Conservation (phyloP, 805 yeast genomes). For the Kodamaea lidongshanica region DNA sequence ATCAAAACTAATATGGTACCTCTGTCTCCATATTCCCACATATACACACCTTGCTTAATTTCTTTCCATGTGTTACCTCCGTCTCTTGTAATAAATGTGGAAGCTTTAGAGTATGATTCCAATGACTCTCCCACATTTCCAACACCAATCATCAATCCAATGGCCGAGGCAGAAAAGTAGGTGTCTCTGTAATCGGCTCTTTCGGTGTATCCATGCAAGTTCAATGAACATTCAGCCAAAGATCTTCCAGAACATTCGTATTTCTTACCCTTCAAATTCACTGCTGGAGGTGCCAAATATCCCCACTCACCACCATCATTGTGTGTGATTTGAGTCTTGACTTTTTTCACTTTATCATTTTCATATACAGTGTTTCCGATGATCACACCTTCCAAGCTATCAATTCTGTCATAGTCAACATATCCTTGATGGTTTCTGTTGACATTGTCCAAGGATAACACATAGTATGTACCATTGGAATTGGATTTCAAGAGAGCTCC, state of each 20-base stretch:
- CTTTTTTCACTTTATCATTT: slow-evolving; percentile 42
- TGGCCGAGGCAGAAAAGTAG: slow-evolving; percentile 80
- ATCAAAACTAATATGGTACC: slow-evolving; percentile 81
- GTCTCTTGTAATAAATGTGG: slow-evolving; percentile 78
- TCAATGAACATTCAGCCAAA: slow-evolving; percentile 64
- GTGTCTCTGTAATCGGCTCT: slow-evolving; percentile 79
- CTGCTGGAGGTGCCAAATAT: slow-evolving; percentile 60
- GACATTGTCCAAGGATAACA: slow-evolving; percentile 58
- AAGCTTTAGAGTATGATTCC: slow-evolving; percentile 43
- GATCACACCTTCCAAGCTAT: slow-evolving; percentile 79
- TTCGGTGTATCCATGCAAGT: slow-evolving; percentile 88
- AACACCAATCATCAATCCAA: slow-evolving; percentile 84
- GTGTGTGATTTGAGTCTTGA: slow-evolving; percentile 71
- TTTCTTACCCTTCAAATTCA: slow-evolving; percentile 54
- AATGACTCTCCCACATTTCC: slow-evolving; percentile 80
- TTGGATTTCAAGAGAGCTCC: slow-evolving; percentile 86
- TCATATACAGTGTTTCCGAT: slow-evolving; percentile 60
- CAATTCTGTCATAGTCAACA: slow-evolving; percentile 84
- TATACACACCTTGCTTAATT: slow-evolving; percentile 61
- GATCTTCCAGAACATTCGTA: slow-evolving; percentile 47
- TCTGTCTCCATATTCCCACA: slow-evolving; percentile 97
- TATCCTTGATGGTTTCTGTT: slow-evolving; percentile 69
- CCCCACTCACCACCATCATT: slow-evolving; percentile 92
- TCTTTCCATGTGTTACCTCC: slow-evolving; percentile 90
- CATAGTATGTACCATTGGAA: slow-evolving; percentile 85